phyloP scores from a whole-genome alignment of 2,329 filamentous ascomycete genomes.

The Ophidiomyces ophidiicola region DNA sequence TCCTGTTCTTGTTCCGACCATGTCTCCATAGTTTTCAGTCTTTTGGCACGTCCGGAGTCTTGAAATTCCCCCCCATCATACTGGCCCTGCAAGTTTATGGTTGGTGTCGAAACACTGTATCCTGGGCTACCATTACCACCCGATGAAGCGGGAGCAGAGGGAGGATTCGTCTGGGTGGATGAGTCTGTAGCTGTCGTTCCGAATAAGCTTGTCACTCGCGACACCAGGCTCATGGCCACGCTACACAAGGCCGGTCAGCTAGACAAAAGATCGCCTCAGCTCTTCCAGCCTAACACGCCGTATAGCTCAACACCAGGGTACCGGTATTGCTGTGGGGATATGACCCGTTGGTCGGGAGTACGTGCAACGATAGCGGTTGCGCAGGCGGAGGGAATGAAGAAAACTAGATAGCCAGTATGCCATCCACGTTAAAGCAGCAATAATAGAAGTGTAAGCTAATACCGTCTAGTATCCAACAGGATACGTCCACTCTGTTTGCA shows the following conservation, averaged over 20 bases:
- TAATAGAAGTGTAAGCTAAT: slow-evolving; percentile 2
- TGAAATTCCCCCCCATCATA: slow-evolving; percentile 12
- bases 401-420: background rate
- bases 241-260: slow-evolving; percentile 17
- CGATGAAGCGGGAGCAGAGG: slow-evolving; percentile 23
- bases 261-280: slow-evolving; percentile 1
- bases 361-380: slow-evolving; percentile 6
- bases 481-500: too few relatives aligned
- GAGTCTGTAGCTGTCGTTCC: slow-evolving; percentile 24
- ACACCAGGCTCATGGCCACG: slow-evolving; percentile 47
- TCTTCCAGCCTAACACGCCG: background rate
- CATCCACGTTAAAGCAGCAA: background rate
- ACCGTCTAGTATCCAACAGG: background rate
- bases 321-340: too few relatives aligned
- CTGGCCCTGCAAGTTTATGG: background rate
- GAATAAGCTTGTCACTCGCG: slow-evolving; percentile 43
- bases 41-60: slow-evolving; percentile 18
- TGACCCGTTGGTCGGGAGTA: too few relatives aligned
- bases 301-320: background rate
- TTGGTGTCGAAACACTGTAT: background rate
- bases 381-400: background rate
- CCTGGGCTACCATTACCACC: slow-evolving; percentile 11
- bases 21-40: slow-evolving; percentile 17
- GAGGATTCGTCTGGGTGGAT: slow-evolving; percentile 24
- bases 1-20: slow-evolving; percentile 13